Evolutionary conservation across 345 rosid genomes (phyloP), one percentile per base, ranked within the genome.

Genomic region (Garcia nutans): DNA sequence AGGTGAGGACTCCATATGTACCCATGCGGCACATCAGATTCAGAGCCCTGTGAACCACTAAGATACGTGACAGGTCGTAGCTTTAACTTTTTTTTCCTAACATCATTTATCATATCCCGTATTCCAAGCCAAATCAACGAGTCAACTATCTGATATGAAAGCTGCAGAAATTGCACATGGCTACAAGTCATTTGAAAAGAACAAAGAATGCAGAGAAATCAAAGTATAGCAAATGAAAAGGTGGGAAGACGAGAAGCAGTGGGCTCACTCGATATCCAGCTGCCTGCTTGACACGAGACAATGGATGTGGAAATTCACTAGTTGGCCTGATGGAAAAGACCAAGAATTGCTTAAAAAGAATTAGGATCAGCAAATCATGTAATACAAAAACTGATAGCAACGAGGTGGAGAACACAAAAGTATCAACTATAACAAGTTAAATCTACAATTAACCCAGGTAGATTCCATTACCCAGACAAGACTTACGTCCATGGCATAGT

Each of bases 401-500:
- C 61, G 77, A 70, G 77, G 78, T 70, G 50, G 69, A 85, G 37
- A 72, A 12, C 71, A 62, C 37, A 68, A 60, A 72, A 22, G 45
- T 72, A 60, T 65, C 68, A 60, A 76, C 77, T 12, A 37, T 37
- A 52, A 44, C 65, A 71, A 79, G 73, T 54, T 61, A 74, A 78
- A 57, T 61, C 22, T 56, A 76, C 71, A 71, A 52, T 67, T 69
- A 79, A 81, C 75, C 70, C 75, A 69, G 76, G 81, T n/a, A 85
- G 60, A 85, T 80, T 83, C 68, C 81, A 83, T 86, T 81, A 86
- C 82, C 83, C 82, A 85, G 76, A 81, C 71, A 84, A 86, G 81
- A 93, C 99, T 93, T 92, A 96, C 99, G 98, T 96, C 99, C 99
- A 96, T 69, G 99, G 99, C 99, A 96, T 96, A 20, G 99, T 96